Conservation (phyloP, 768 basidiomycete species). For the Holtermanniella nyarrowii region DNA sequence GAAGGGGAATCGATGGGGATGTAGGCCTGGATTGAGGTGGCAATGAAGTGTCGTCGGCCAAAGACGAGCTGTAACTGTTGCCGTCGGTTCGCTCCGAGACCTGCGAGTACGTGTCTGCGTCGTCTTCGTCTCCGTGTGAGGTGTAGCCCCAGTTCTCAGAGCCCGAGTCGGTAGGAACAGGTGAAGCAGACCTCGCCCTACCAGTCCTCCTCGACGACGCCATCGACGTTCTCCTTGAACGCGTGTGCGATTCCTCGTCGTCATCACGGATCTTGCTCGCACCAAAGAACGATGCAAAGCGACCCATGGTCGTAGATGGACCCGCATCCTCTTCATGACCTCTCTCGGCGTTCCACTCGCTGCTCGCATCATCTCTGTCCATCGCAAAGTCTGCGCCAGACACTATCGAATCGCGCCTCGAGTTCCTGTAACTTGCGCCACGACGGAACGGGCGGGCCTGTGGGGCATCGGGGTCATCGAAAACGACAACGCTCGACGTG, state of each 20-base stretch:
- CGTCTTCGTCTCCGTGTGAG: slow-evolving; percentile 25
- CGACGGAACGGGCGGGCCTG: no score
- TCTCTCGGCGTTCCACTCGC: not conserved
- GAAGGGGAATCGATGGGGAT: slow-evolving; percentile 36
- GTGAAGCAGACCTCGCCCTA: slow-evolving; percentile 9
- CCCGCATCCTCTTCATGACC: slow-evolving; percentile 13
- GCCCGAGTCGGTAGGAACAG: slow-evolving; percentile 16
- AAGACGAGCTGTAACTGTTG: slow-evolving; percentile 35
- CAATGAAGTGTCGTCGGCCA: slow-evolving; percentile 39
- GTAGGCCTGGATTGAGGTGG: slow-evolving; percentile 40
- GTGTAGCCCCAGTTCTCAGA: slow-evolving; percentile 38
- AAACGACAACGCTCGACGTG: not conserved
- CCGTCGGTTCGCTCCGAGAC: slow-evolving; percentile 26
- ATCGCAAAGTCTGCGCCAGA: not conserved
- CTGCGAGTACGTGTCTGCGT: slow-evolving; percentile 24
- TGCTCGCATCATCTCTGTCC: not conserved
- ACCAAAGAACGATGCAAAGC: slow-evolving; percentile 29
- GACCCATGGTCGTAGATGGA: slow-evolving; percentile 18
- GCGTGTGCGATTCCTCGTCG: not conserved
- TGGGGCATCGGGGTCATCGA: not conserved
- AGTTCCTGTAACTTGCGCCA: not conserved
- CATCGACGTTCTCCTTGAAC: not conserved
- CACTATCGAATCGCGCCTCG: not conserved
- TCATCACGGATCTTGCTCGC: not conserved
- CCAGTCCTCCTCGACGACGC: not conserved